These are phyloP conservation scores for Aspergillaceae sp. DNA, from an alignment of 2,329 filamentous ascomycete species.

Conservation along the genomic window DNA sequence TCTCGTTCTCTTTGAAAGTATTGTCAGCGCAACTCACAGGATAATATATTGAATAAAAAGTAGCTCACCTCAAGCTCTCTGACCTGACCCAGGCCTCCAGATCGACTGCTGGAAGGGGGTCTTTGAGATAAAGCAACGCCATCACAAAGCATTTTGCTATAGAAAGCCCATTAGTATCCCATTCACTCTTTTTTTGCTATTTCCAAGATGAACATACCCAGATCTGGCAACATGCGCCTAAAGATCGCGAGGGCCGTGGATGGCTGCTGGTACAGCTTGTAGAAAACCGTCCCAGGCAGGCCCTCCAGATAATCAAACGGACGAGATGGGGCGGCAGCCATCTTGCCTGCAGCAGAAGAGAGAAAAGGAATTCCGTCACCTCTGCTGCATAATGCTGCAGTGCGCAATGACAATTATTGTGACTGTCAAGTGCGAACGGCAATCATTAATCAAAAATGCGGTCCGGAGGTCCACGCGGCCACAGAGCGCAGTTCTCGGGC, in stretches of 20 bases:
- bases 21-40: background rate
- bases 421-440: background rate
- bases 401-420: too few species aligned
- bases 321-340: constrained; percentile 50
- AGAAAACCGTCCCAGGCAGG: constrained; percentile 80
- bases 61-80: constrained; percentile 46
- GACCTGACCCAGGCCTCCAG: constrained; percentile 81
- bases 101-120: constrained; percentile 67
- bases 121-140: constrained; percentile 83
- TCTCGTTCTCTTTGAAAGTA: constrained; percentile 58
- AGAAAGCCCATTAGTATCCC: constrained; percentile 2
- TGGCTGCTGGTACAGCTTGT: constrained; percentile 88
- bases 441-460: background rate
- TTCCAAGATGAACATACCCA: constrained; percentile 50
- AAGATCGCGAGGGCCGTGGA: constrained; percentile 94
- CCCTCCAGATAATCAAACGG: constrained; percentile 87
- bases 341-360: constrained; percentile 27
- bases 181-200: background rate
- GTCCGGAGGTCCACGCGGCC: constrained; percentile 23
- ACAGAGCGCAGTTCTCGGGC: constrained; percentile 19
- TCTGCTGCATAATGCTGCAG: constrained; percentile 17
- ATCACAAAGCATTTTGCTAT: constrained; percentile 91
- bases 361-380: constrained; percentile 17
- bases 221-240: constrained; percentile 87
- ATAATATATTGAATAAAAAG: too few species aligned